Evolutionary conservation across 2,329 filamentous ascomycete genomes (phyloP).

Genomic region (Aspergillus sp.): DNA sequence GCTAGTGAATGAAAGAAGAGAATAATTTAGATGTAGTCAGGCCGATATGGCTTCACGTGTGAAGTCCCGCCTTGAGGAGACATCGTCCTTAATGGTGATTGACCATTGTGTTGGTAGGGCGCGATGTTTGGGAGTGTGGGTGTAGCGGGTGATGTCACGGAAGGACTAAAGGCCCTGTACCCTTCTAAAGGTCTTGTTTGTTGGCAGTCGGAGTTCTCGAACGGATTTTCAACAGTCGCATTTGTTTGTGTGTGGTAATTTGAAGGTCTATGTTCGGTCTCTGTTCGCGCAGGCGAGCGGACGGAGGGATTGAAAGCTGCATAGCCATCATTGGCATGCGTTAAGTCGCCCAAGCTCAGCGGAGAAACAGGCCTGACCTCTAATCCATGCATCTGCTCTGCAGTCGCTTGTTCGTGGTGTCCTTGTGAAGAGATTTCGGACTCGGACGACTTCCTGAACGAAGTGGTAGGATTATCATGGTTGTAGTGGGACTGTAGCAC

Average conservation of each 20-base stretch:
- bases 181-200: neutral
- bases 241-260: neutral
- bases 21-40: neutral
- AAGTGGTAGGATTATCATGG: neutral
- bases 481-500: neutral
- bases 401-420: neutral
- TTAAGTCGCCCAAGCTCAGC: neutral
- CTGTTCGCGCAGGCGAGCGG: neutral
- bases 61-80: neutral
- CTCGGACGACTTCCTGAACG: slow-evolving; percentile 1
- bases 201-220: neutral
- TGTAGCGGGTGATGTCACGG: neutral
- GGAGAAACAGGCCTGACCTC: neutral
- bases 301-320: neutral
- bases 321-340: neutral
- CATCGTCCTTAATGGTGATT: neutral
- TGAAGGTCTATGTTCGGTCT: neutral
- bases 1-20: neutral
- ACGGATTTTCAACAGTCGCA: neutral
- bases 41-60: neutral
- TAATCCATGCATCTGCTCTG: neutral
- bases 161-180: neutral
- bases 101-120: neutral
- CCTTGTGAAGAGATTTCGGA: neutral
- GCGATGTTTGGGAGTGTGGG: neutral